Base-by-base conservation (phyloP, 2,329 filamentous ascomycete genomes). In the Fusarium nanum region DNA sequence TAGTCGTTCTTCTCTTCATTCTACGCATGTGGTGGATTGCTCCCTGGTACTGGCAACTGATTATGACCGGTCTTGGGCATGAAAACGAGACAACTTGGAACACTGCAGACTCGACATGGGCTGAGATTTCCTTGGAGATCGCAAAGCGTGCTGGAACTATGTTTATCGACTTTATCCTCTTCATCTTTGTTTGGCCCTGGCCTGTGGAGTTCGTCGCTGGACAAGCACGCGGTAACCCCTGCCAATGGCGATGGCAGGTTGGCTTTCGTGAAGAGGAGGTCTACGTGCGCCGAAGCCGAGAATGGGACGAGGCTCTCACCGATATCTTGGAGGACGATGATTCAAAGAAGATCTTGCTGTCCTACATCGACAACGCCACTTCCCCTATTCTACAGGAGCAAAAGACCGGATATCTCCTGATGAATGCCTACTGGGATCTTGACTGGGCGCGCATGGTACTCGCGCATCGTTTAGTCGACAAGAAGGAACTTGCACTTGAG, bases 331-430 rank as follows among this genome's bases (percentile, higher is more conserved):
- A 81, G 64, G 86, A 83, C 59, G 74, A 76, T 27, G 85, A 84
- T 50, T 84, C 85, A 63, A 85, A 81, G 75, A 88, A 81, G 79
- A 82, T 89, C 56, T 86, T 93, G 73, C 84, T 89, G 71, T 84
- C 84, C 14, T 85, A 88, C 62, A 81, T 97, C 47, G 80, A 89
- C 67, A 86, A 88, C 3, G 94, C 93, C 4, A 91, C 94, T 6
- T 86, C 90, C 18, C 87, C 89, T 23, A 81, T 88, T 74, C 84
- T 90, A 55, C 83, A 95, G 74, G 83, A 86, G 72, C 86, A 89
- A 73, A 97, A 97, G 86, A 97, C 94, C 30, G 94, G 93, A 22
- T 97, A 97, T 77, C 81, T 97, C 68, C 90, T 96, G 72, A 92
- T 97, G 85, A 92, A 94, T 77, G 88, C 86, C 67, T 87, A 93